Conservation (phyloP, 1,284 basidiomycete genomes). For the Ustilago crameri region DNA sequence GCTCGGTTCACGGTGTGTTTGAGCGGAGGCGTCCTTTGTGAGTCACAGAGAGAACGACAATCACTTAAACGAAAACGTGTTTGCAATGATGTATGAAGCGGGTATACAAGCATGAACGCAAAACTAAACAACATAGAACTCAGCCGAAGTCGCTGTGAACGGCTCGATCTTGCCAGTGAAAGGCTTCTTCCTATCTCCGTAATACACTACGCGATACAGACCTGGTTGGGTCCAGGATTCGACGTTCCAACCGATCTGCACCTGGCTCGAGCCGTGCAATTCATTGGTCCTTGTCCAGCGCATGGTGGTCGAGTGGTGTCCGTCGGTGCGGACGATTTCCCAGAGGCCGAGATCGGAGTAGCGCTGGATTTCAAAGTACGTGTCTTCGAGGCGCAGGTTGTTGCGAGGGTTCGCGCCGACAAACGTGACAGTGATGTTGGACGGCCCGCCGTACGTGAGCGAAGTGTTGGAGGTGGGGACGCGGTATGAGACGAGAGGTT, state of each 20-base stretch:
- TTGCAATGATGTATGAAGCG: no score
- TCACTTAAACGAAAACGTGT: no score
- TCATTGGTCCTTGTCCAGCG: conserved; percentile 72
- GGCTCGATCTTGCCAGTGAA: conserved; percentile 47
- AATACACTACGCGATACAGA: conserved; percentile 77
- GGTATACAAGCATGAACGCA: no score
- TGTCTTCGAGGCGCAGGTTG: conserved; percentile 79
- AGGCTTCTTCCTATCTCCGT: conserved; percentile 79
- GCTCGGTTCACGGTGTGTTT: no score
- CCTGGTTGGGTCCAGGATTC: conserved; percentile 73
- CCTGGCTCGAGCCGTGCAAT: conserved; percentile 31
- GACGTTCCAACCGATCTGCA: conserved; percentile 49
- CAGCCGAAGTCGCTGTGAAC: conserved; percentile 18
- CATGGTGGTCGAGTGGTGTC: conserved; percentile 81
- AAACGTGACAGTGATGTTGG: conserved; percentile 76
- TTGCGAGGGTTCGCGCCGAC: conserved; percentile 84
- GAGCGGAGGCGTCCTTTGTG: no score
- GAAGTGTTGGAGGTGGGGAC: conserved; percentile 71
- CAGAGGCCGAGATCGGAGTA: conserved; percentile 71
- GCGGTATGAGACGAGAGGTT: conserved; percentile 72
- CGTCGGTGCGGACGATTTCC: conserved; percentile 77
- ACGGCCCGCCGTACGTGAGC: background rate
- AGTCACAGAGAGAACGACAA: no score
- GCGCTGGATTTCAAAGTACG: conserved; percentile 78
- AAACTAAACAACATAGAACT: conserved; percentile 41